Conservation (phyloP, 345 rosid species). For the Citrus inodora region DNA sequence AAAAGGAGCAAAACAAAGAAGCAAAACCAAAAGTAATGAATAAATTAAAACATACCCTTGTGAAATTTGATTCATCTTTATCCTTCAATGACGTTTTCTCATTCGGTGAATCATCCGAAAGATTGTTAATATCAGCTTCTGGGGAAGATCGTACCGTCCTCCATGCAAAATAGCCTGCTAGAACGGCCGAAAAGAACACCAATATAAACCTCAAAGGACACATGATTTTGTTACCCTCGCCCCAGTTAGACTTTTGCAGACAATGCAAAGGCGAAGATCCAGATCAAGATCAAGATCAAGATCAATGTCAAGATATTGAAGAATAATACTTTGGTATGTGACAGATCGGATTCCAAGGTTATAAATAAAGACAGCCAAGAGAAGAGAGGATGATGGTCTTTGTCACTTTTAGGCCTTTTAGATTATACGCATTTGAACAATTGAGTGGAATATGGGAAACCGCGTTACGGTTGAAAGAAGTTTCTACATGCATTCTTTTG, state of each 20-base stretch:
- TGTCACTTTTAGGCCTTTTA: not conserved
- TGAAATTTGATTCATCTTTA: slow-evolving; percentile 37
- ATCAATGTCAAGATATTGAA: not conserved
- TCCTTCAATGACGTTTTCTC: slow-evolving; percentile 33
- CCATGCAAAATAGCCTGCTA: slow-evolving; percentile 91
- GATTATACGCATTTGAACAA: too few relatives aligned
- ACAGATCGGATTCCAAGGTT: not conserved
- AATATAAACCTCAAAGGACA: slow-evolving; percentile 83
- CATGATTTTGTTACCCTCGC: slow-evolving; percentile 27
- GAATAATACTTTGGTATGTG: not conserved
- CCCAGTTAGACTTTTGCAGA: slow-evolving; percentile 1
- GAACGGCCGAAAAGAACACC: slow-evolving; percentile 82
- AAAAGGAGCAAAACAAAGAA: not conserved
- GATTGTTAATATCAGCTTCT: slow-evolving; percentile 22
- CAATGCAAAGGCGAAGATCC: not conserved
- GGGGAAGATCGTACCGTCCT: slow-evolving; percentile 67
- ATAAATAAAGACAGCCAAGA: not conserved
- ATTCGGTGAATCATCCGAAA: slow-evolving; percentile 32
- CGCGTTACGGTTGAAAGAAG: not conserved
- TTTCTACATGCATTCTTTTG: not conserved
- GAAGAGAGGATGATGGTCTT: not conserved
- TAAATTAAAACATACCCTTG: slow-evolving; percentile 41
- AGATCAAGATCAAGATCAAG: not conserved
- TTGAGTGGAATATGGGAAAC: not conserved
- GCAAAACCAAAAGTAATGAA: not conserved